A percentile compares a stretch with the other conserved stretches of the same genome.
phyloP scores from a whole-genome alignment of 208 protist genomes.

The Trypanosoma rangeli region DNA sequence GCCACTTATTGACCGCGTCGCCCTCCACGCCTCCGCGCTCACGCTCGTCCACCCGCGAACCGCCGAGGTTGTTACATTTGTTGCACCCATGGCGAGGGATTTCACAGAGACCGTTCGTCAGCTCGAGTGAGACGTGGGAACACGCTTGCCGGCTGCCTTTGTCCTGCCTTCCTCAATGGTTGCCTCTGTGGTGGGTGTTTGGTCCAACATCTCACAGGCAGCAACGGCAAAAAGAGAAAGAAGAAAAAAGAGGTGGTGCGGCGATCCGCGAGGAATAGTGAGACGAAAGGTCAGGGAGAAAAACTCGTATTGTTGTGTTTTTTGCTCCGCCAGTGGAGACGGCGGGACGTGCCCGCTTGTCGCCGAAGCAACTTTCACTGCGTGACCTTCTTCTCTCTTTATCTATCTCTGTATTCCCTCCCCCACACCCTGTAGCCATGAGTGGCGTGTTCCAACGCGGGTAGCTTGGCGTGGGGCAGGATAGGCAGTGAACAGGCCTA shows the following conservation, averaged over 20 bases:
- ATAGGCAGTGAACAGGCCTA: neutral
- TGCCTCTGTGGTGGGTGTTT: neutral
- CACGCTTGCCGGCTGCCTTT: neutral
- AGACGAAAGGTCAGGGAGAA: neutral
- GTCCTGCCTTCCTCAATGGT: neutral
- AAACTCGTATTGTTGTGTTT: neutral
- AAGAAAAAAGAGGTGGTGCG: neutral
- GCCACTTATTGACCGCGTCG: constrained; percentile 59
- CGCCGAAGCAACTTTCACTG: neutral
- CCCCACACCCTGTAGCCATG: neutral
- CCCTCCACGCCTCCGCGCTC: constrained; percentile 64
- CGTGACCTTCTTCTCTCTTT: neutral
- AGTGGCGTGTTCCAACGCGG: neutral
- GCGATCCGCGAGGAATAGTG: neutral
- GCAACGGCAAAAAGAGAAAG: neutral
- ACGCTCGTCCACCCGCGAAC: constrained; percentile 66
- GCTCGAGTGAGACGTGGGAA: neutral
- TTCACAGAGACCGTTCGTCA: constrained; percentile 37
- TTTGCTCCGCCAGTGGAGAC: neutral
- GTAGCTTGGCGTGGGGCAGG: neutral
- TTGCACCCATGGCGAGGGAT: constrained; percentile 57
- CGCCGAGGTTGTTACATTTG: constrained; percentile 36
- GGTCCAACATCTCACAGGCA: neutral
- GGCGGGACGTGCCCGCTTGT: neutral
- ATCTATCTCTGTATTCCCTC: neutral